Evolutionary conservation across 2,329 filamentous ascomycete genomes (phyloP), one percentile per base, ranked within the genome.

Genomic region (Calonectria multiphialidica): DNA sequence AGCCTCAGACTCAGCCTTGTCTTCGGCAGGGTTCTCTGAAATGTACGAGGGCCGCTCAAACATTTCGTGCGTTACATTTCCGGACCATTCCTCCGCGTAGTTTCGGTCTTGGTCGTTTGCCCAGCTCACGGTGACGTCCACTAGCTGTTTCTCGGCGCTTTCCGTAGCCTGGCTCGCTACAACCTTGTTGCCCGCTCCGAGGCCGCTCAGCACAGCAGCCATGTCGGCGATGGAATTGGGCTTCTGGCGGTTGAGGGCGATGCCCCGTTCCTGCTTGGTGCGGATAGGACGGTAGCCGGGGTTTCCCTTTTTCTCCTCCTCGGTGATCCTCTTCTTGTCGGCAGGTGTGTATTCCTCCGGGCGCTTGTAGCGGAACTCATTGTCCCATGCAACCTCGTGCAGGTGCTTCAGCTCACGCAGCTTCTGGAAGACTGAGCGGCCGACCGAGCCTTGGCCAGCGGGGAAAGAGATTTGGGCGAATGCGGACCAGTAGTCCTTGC

Each of bases 401-500:
- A 90, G 84, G 78, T 85, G 85, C 77, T 90, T 88, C 82, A 92
- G 89, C 84, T 94, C 92, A 77, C 91, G 90, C 77, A 93, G 86
- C 80, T 90, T 91, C 77, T 91, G 90, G 82, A 86, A 93, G 53
- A 90, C 89, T 64, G 87, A 89, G 35, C 88, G 89, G 28, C 92
- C 92, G 16, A 91, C 84, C 30, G 84, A 80, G 71, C 88, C 88
- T 45, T 85, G 83, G 50, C 88, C 89, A 53, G 82, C 72, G 50
- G 87, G 87, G 80, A 94, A 91, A 78, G 88, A 84, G 72, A 93
- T 89, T 74, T 88, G 83, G 63, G 90, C 91, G 78, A 93, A 84
- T 8, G 90, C 90, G 40, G 85, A 84, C 92, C 92, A 93, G 83
- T 91, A 90, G 84, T 94, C 92, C 82, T 91, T 92, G 71, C 92